Base-by-base conservation (phyloP, 169 alveolate species). In the Plasmodium relictum region DNA sequence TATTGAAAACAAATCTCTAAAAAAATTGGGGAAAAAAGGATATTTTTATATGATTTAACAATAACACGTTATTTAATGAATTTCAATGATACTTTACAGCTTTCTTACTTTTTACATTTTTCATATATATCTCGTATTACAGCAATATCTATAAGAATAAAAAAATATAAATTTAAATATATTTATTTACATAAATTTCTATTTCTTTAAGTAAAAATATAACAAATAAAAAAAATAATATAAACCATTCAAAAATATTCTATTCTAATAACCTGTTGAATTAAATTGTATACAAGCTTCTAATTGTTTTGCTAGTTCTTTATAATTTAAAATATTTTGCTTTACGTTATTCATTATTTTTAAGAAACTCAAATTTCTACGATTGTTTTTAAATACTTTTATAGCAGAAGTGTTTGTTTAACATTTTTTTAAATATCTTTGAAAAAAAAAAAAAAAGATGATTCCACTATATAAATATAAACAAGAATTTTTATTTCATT, bases 91-190 rank as follows among this genome's bases (percentile, higher is more conserved):
- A 14, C 24, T 24, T 74, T 74, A 3, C 12, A 18, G 18, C 8
- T 22, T 66, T 48, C 78, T 80, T 80, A 80, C 90, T 66, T 80
- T 80, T 80, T 80, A 80, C 90, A 80, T 66, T 80, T 66, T 61
- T 62, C 24, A 61, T 80, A 80, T 54, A 80, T 80, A 44, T 80
- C 90, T 44, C 76, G 70, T 83, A 80, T 80, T 31, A 80, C 83
- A 41, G 66, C 90, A 45, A 80, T 80, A 80, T 80, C 90, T 80
- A 69, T 83, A 80, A 12, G n/a, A 59, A 68, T 45, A 80, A 8
- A 39, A 52, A 80, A 58, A 42, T 6, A n/a, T 9, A 31, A 14
- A 65, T 10, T n/a, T 24, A 70, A 16, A 22, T 52, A 45, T 12
- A 5, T 58, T 45, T 0, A 31, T 20, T 71, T 71, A 39, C 48